Evolutionary conservation across 1,284 basidiomycete genomes (phyloP), one percentile per base, ranked within the genome.

Genomic region (Porogramme epimiltina): DNA sequence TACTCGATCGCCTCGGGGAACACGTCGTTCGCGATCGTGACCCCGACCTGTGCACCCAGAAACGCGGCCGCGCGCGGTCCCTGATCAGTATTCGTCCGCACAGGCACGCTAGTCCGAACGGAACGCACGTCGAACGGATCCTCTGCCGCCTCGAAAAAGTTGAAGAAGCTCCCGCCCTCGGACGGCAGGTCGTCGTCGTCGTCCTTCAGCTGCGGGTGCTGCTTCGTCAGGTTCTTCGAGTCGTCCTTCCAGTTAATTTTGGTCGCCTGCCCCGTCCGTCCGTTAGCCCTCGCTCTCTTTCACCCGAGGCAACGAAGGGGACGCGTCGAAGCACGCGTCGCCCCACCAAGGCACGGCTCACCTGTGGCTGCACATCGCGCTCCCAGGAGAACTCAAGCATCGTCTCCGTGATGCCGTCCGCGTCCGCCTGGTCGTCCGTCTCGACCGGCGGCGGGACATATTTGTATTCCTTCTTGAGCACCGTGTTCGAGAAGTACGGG

Each of bases 131-230:
- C 87, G 55, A 75, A 79, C 10, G 80, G 77, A 63, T 91, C 89
- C 25, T 74, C 66, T 16, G 76, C 75, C 49, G 79, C 68, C 68
- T 90, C 91, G 61, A 95, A 93, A 63, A 86, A 87, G 72, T 92
- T 91, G 80, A 95, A 95, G 76, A 95, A 93, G 64, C 85, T 91
- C 50, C 93, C 92, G 42, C 80, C 73, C 51, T 93, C 91, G 25
- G 76, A 73, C 45, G 77, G 71, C 45, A 78, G 62, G 42, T 85
- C 82, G 20, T 81, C 77, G 15, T 84, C 82, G 22, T 71, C 82
- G 34, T 78, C 80, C 25, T 66, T 61, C 45, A 82, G 78, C 37
- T 84, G 84, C 41, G 92, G 91, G 69, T 91, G 86, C 52, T 87
- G 62, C 70, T 91, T 91, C 28, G 83, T 85, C 63, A 94, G 69